phyloP scores from a whole-genome alignment of 1,284 basidiomycete species.

The Puccinia sorghi region DNA sequence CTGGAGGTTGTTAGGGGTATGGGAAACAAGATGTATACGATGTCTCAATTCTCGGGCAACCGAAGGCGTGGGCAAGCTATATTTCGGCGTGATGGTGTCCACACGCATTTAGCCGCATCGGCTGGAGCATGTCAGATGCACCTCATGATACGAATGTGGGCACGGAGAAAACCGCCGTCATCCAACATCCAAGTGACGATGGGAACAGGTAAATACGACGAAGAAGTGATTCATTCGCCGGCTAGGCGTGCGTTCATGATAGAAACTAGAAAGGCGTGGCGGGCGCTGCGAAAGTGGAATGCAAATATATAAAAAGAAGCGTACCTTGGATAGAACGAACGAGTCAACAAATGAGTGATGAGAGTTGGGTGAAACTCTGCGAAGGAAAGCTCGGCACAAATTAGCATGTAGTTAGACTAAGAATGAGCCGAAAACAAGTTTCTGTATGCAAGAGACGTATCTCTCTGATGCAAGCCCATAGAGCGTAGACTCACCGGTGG shows the following conservation, averaged over 20 bases:
- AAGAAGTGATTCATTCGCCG: background rate
- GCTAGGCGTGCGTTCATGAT: background rate
- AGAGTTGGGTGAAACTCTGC: slow-evolving; percentile 5
- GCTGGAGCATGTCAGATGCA: background rate
- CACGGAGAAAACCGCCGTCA: background rate
- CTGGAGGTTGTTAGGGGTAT: background rate
- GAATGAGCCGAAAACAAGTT: background rate
- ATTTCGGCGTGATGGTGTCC: background rate
- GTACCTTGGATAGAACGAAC: background rate
- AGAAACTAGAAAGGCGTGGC: background rate
- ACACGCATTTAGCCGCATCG: background rate
- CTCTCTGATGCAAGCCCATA: background rate
- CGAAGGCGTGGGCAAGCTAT: background rate
- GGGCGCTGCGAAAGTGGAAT: background rate
- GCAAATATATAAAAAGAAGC: background rate
- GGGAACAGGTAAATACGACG: background rate
- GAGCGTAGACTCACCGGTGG: background rate
- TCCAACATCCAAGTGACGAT: background rate
- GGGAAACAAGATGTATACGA: background rate
- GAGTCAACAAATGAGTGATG: slow-evolving; percentile 14
- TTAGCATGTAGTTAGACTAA: background rate
- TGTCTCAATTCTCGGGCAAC: background rate
- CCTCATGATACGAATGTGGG: background rate
- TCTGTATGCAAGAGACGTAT: background rate
- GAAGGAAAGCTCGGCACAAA: background rate